Base-by-base conservation (phyloP, 495 filamentous ascomycete species). In the Cladorrhinum samala region DNA sequence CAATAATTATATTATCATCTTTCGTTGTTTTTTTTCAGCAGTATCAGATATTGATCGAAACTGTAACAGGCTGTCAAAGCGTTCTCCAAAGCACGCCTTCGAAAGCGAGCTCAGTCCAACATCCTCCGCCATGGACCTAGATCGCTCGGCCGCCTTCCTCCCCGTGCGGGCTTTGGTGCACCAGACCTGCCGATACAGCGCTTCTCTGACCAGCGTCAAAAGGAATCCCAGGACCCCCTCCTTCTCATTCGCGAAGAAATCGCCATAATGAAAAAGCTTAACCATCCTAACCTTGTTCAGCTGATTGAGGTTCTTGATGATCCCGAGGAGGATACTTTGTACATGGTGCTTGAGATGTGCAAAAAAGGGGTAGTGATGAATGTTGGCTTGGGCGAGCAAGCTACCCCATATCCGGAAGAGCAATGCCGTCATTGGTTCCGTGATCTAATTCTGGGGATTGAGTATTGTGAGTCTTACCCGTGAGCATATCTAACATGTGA, bases 291-390 rank as follows among this genome's bases (percentile, higher is more conserved):
- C 66, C 72, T 98, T 37, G 91, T 95, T n/a, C 84, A 85, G 25
- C 72, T 98, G 25, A 86, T 93, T 56, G 93, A 98, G 67, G 93
- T 98, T 0, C 70, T 98, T 27, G 93, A 98, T 65, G 94, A 97
- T 60, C 94, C 93, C 2, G 83, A 88, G 27, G 91, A 96, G 58
- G 93, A 98, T 64, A 94, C 91, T 1, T 71, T 98, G 18, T 98
- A 96, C 67, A 97, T 98, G 88, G 93, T 98, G 3, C 79, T 98
- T 64, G 93, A 98, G 67, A 93, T 95, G 89, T 98, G 93, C 74
- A 93, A 95, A 61, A 97, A 97, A 63, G 93, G 93, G 0, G 92
- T 97, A 20, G 78, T 96, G 36, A 97, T 98, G 93, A 93, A 94
- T 54, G 89, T 98, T 43, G 89, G 88, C 4, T 66, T 97, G n/a